phyloP scores from a whole-genome alignment of 768 basidiomycete genomes.

The Boletus reticuloceps region DNA sequence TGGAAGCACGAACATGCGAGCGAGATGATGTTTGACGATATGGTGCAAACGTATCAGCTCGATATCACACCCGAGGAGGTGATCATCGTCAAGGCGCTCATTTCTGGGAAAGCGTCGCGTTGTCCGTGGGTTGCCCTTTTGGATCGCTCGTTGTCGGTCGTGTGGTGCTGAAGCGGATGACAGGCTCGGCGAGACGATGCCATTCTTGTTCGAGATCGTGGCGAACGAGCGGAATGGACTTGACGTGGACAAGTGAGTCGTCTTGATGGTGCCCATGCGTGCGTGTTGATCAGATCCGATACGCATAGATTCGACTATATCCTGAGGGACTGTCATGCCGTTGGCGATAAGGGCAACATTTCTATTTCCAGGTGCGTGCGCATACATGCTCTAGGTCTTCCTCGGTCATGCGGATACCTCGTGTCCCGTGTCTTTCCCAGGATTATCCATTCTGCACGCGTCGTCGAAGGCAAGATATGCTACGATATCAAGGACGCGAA shows the following conservation, averaged over 20 bases:
- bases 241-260: constrained; percentile 76
- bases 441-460: constrained; percentile 70
- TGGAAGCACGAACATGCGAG: constrained; percentile 83
- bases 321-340: constrained; percentile 66
- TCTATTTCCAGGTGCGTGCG: constrained; percentile 40
- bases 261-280: background rate
- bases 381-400: background rate
- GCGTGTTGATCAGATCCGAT: no score
- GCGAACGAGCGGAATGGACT: constrained; percentile 79
- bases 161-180: background rate
- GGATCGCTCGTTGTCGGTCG: background rate
- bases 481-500: constrained; percentile 82
- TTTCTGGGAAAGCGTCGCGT: constrained; percentile 54
- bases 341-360: constrained; percentile 61
- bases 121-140: constrained; percentile 40
- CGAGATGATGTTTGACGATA: constrained; percentile 77
- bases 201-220: constrained; percentile 81
- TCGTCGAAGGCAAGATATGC: constrained; percentile 72
- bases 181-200: constrained; percentile 48
- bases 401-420: background rate
- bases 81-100: constrained; percentile 72
- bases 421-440: constrained; percentile 33
- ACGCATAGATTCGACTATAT: constrained; percentile 77
- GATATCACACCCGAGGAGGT: constrained; percentile 48
- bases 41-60: constrained; percentile 56